Evolutionary conservation across 148 eudicot species (phyloP).

Genomic region (Nepenthes gracilis): DNA sequence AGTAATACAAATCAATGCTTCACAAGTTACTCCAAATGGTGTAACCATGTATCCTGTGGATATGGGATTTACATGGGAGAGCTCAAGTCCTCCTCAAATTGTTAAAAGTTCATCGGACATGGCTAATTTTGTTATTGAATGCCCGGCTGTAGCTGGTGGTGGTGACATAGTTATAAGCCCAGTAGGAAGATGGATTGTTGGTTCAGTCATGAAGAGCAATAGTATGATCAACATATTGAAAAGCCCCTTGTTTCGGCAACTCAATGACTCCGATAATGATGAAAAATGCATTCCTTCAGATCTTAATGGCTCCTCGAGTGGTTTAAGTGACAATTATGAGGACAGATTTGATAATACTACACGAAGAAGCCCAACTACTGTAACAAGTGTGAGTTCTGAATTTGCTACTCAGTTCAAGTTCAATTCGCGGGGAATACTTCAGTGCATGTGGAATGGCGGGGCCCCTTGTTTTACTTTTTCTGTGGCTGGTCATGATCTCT

Average conservation of each 20-base stretch:
- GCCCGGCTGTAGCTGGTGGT: conserved; percentile 10
- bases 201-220: conserved; percentile 39
- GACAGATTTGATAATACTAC: conserved; percentile 17
- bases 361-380: conserved; percentile 27
- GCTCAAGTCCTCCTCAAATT: conserved; percentile 10
- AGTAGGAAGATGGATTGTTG: conserved; percentile 29
- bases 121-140: conserved; percentile 3
- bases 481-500: conserved; percentile 58
- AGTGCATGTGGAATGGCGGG: conserved; percentile 51
- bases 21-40: conserved; percentile 16
- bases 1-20: conserved; percentile 24
- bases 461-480: conserved; percentile 62
- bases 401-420: conserved; percentile 27
- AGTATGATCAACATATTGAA: conserved; percentile 56
- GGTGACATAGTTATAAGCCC: conserved; percentile 14
- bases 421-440: conserved; percentile 58
- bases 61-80: conserved; percentile 10
- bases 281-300: conserved; percentile 2
- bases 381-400: conserved; percentile 28
- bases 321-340: conserved; percentile 14
- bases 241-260: conserved; percentile 53
- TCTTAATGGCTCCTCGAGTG: neutral
- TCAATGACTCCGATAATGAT: conserved; percentile 20
- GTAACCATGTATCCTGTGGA: conserved; percentile 5
- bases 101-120: neutral